phyloP scores from a whole-genome alignment of 1,139 yeast genomes.

The Zygosaccharomyces sapae region DNA sequence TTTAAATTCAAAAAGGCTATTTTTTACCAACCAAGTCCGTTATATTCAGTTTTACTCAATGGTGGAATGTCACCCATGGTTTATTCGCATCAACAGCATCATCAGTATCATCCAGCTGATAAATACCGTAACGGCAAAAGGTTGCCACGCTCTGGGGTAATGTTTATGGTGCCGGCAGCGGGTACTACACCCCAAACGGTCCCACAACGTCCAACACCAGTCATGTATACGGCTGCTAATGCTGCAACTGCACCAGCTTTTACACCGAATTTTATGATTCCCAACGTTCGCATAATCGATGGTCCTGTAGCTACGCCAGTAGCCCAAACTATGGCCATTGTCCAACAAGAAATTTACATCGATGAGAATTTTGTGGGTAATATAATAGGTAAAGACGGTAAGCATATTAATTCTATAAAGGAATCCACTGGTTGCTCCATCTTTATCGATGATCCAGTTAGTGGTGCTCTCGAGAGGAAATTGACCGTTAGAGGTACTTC shows the following conservation, averaged over 20 bases:
- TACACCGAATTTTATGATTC: conserved; percentile 27
- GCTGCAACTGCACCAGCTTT: conserved; percentile 29
- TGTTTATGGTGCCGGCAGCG: conserved; percentile 14
- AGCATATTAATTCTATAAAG: conserved; percentile 74
- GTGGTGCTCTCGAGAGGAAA: conserved; percentile 53
- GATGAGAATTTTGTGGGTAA: conserved; percentile 79
- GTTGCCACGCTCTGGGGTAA: conserved; percentile 15
- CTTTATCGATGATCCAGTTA: conserved; percentile 54
- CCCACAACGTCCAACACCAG: conserved; percentile 7
- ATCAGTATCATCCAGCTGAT: conserved; percentile 26
- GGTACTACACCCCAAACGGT: conserved; percentile 5
- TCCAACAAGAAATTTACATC: conserved; percentile 61
- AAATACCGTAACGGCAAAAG: conserved; percentile 21
- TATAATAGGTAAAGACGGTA: conserved; percentile 84
- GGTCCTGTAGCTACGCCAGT: conserved; percentile 17
- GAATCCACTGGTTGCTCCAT: conserved; percentile 74
- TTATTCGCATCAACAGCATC: conserved; percentile 24
- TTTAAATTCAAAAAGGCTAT: conserved; percentile 50
- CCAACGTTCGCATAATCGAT: conserved; percentile 32
- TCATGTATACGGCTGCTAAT: conserved; percentile 27
- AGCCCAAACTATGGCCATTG: conserved; percentile 22
- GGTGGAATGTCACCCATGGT: conserved; percentile 11
- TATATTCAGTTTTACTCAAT: conserved; percentile 30
- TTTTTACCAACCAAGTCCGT: conserved; percentile 58
- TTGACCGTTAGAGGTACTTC: conserved; percentile 69